Evolutionary conservation across 768 basidiomycete genomes (phyloP).

Genomic region (Amanita exitialis): DNA sequence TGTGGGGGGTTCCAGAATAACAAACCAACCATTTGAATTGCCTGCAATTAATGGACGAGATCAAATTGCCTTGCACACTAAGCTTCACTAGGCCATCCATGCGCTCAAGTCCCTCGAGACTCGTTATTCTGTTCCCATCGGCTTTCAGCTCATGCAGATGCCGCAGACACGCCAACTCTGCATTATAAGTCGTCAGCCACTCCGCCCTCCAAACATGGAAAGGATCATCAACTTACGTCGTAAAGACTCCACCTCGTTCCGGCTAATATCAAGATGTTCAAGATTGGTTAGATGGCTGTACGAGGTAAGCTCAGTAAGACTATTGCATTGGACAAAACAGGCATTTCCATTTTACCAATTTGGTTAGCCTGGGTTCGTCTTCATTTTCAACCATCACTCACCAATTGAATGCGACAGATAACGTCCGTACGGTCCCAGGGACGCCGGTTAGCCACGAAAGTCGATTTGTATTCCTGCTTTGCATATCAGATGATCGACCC

Average conservation of each 20-base stretch:
- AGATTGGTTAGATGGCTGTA: conserved; percentile 81
- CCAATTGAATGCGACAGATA: conserved; percentile 72
- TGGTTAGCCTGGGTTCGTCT: conserved; percentile 7
- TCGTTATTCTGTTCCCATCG: conserved; percentile 75
- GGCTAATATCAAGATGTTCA: conserved; percentile 83
- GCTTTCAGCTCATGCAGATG: conserved; percentile 84
- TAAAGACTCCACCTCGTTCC: conserved; percentile 83
- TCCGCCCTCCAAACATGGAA: neutral
- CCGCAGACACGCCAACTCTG: conserved; percentile 77
- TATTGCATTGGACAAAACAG: conserved; percentile 19
- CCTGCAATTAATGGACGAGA: conserved; percentile 51
- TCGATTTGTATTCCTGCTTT: conserved; percentile 56
- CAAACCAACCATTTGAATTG: conserved; percentile 57
- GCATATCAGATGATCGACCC: conserved; percentile 7
- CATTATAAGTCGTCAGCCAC: conserved; percentile 5
- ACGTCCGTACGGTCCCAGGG: conserved; percentile 59
- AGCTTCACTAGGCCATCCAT: conserved; percentile 81
- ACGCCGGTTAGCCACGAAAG: conserved; percentile 76
- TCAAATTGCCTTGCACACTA: conserved; percentile 66
- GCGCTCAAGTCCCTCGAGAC: conserved; percentile 64
- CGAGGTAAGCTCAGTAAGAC: conserved; percentile 79
- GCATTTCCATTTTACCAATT: conserved; percentile 4
- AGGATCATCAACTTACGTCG: conserved; percentile 48
- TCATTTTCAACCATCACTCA: conserved; percentile 26
- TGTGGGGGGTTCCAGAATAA: conserved; percentile 8